phyloP scores from a whole-genome alignment of 768 basidiomycete species.

The Dioszegia hungarica region DNA sequence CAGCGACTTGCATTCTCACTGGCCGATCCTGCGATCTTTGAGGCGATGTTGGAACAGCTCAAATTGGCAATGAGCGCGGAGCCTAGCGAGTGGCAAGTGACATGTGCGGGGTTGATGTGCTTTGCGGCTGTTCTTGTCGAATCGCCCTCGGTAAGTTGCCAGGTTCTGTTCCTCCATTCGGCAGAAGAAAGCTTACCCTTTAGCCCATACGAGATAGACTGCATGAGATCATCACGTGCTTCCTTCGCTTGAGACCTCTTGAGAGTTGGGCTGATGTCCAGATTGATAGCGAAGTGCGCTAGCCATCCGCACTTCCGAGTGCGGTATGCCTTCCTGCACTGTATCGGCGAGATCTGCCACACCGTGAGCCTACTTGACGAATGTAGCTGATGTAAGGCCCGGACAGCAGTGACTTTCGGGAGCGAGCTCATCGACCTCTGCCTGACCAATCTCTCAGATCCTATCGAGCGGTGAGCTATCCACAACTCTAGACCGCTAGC shows the following conservation, averaged over 20 bases:
- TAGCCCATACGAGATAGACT: neutral
- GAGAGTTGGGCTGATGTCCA: constrained; percentile 2
- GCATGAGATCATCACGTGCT: constrained; percentile 6
- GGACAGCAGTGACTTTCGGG: neutral
- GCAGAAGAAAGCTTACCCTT: neutral
- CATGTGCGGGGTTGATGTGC: constrained; percentile 8
- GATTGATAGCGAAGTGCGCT: constrained; percentile 59
- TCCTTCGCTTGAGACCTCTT: neutral
- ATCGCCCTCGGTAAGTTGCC: neutral
- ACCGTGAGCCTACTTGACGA: neutral
- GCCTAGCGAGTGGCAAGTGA: constrained; percentile 8
- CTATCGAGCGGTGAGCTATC: constrained; percentile 1
- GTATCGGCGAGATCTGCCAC: constrained; percentile 64
- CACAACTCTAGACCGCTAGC: too few relatives aligned
- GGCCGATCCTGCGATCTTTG: neutral
- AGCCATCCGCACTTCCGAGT: constrained; percentile 70
- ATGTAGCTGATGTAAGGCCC: neutral
- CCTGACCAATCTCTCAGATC: neutral
- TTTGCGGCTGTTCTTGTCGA: constrained; percentile 7
- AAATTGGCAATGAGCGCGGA: neutral
- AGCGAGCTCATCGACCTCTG: constrained; percentile 1
- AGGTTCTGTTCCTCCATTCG: neutral
- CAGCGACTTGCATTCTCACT: neutral
- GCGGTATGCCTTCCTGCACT: constrained; percentile 71
- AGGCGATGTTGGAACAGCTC: constrained; percentile 1